Evolutionary conservation across 2,329 filamentous ascomycete genomes (phyloP).

Genomic region (Magnaporthiopsis poae): DNA sequence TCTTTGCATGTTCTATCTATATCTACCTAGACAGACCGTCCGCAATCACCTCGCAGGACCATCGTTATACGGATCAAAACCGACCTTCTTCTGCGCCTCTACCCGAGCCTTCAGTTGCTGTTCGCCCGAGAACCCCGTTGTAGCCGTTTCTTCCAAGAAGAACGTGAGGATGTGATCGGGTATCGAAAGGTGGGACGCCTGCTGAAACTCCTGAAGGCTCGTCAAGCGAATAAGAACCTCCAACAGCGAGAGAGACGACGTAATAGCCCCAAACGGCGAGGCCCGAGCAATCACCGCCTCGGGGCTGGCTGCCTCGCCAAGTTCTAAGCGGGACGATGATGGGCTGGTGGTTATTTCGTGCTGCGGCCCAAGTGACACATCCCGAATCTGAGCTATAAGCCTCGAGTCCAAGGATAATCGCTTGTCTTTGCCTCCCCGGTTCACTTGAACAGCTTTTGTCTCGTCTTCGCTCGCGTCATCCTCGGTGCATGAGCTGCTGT

Average conservation of each 20-base stretch:
- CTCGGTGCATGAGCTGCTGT: constrained; percentile 13
- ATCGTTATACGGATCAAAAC: constrained; percentile 49
- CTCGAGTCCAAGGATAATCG: constrained; percentile 26
- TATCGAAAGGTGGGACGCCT: constrained; percentile 78
- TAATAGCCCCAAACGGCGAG: constrained; percentile 43
- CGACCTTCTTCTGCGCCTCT: constrained; percentile 39
- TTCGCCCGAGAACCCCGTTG: constrained; percentile 38
- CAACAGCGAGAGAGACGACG: constrained; percentile 59
- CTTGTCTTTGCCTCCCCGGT: constrained; percentile 10
- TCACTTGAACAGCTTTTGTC: constrained; percentile 11
- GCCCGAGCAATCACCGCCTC: constrained; percentile 26
- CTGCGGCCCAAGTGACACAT: constrained; percentile 25
- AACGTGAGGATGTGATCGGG: constrained; percentile 82
- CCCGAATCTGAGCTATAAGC: constrained; percentile 31
- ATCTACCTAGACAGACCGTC: not conserved
- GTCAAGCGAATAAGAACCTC: constrained; percentile 81
- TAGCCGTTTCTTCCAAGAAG: constrained; percentile 59
- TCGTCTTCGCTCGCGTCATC: constrained; percentile 30
- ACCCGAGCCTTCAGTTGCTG: constrained; percentile 33
- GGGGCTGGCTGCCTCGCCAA: constrained; percentile 12
- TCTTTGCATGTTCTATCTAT: not conserved
- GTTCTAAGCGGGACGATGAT: constrained; percentile 9
- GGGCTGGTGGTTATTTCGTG: constrained; percentile 2
- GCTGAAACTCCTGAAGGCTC: constrained; percentile 84
- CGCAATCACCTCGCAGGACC: constrained; percentile 18